phyloP scores from a whole-genome alignment of 1,139 yeast genomes.

The Arxiozyma slooffiae region DNA sequence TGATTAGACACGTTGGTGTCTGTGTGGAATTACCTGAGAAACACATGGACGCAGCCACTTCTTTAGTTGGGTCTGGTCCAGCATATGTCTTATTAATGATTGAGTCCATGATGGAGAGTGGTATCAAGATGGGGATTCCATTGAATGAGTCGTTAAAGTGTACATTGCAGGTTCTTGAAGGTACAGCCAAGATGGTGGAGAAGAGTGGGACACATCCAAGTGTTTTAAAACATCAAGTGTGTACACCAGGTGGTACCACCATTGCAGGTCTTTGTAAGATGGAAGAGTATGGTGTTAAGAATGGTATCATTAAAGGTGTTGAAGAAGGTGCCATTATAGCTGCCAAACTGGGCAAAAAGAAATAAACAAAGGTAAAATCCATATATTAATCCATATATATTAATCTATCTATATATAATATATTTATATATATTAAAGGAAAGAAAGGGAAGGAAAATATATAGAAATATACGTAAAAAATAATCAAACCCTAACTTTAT shows the following conservation, averaged over 20 bases:
- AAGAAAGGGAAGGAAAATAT: too few species aligned
- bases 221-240: slow-evolving; percentile 73
- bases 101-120: slow-evolving; percentile 92
- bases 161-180: slow-evolving; percentile 94
- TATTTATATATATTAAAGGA: not conserved
- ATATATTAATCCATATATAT: not conserved
- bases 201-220: slow-evolving; percentile 85
- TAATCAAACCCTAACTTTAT: too few species aligned
- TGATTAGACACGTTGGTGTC: slow-evolving; percentile 57
- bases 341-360: slow-evolving; percentile 62
- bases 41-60: slow-evolving; percentile 94
- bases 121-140: slow-evolving; percentile 90
- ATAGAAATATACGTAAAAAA: too few species aligned
- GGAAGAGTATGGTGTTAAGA: slow-evolving; percentile 86
- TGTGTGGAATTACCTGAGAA: slow-evolving; percentile 73
- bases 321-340: slow-evolving; percentile 87
- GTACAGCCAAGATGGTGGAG: slow-evolving; percentile 90
- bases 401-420: not conserved
- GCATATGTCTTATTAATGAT: slow-evolving; percentile 85
- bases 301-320: slow-evolving; percentile 78
- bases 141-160: slow-evolving; percentile 72
- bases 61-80: slow-evolving; percentile 93
- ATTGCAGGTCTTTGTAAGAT: slow-evolving; percentile 88
- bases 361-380: not conserved
- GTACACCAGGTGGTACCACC: slow-evolving; percentile 98